A percentile compares a stretch with the other conserved stretches of the same genome.
Conservation (phyloP, 306 rosid genomes). For the Fagus sylvatica region DNA sequence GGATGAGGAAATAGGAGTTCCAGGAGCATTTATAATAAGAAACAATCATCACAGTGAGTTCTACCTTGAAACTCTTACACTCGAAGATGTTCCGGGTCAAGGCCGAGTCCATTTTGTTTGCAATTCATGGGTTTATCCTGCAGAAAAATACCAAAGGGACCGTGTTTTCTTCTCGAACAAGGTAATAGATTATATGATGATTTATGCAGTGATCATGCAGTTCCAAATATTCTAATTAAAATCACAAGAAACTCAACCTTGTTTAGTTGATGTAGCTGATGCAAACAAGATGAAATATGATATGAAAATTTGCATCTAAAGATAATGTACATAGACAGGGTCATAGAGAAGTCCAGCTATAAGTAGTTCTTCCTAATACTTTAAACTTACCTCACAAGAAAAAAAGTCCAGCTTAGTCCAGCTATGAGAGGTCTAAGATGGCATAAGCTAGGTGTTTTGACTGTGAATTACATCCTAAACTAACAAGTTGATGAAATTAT, state of each 20-base stretch:
- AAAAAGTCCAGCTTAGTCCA: no score
- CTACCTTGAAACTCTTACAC: slow-evolving; percentile 59
- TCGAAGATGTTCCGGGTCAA: slow-evolving; percentile 65
- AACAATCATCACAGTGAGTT: slow-evolving; percentile 72
- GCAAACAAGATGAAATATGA: no score
- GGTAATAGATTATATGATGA: slow-evolving; percentile 33
- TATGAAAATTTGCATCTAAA: no score
- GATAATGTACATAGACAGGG: no score
- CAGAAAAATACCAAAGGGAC: slow-evolving; percentile 48
- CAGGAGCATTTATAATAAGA: slow-evolving; percentile 69
- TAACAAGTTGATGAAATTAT: neutral
- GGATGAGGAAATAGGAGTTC: slow-evolving; percentile 57
- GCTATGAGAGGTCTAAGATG: no score
- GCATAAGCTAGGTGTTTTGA: no score
- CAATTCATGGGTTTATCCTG: slow-evolving; percentile 87
- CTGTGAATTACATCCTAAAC: neutral
- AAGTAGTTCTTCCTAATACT: no score
- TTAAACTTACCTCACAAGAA: no score
- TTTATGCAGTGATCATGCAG: no score
- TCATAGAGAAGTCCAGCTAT: no score
- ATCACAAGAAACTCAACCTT: neutral
- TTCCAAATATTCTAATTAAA: neutral
- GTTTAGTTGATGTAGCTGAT: no score
- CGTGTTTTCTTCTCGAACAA: slow-evolving; percentile 80
- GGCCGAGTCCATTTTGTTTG: slow-evolving; percentile 65